Conservation (phyloP, 148 eudicot species). For the Polygonum maritimum region DNA sequence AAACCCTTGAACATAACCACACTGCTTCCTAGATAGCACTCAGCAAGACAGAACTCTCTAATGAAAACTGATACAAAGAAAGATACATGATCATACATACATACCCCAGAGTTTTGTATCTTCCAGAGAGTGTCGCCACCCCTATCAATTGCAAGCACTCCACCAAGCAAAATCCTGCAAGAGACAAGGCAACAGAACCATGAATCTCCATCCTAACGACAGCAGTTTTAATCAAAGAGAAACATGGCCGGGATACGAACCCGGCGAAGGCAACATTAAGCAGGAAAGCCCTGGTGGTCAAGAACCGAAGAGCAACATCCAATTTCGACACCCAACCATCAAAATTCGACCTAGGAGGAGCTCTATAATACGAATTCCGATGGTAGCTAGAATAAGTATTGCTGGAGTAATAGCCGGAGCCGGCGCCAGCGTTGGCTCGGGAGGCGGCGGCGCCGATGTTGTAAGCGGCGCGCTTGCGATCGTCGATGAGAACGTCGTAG, state of each 20-base stretch:
- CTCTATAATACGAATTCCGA: slow-evolving; percentile 18
- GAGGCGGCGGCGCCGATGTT: slow-evolving; percentile 24
- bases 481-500: slow-evolving; percentile 72
- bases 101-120: slow-evolving; percentile 55
- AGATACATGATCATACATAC: neutral
- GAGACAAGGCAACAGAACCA: neutral
- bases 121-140: slow-evolving; percentile 46
- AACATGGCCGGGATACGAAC: slow-evolving; percentile 26
- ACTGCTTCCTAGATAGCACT: neutral
- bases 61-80: neutral
- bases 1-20: neutral
- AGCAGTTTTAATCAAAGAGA: neutral
- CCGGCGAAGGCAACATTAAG: slow-evolving; percentile 55
- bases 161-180: slow-evolving; percentile 48
- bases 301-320: slow-evolving; percentile 35
- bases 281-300: slow-evolving; percentile 52
- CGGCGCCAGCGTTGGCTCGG: neutral
- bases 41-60: neutral
- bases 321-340: slow-evolving; percentile 27
- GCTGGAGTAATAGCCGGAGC: slow-evolving; percentile 13
- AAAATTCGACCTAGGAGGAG: slow-evolving; percentile 9
- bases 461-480: slow-evolving; percentile 67
- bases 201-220: neutral
- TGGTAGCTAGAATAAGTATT: slow-evolving; percentile 14
- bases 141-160: slow-evolving; percentile 29